phyloP scores from a whole-genome alignment of 805 yeast genomes.

The Yamadazyma kitorensis region DNA sequence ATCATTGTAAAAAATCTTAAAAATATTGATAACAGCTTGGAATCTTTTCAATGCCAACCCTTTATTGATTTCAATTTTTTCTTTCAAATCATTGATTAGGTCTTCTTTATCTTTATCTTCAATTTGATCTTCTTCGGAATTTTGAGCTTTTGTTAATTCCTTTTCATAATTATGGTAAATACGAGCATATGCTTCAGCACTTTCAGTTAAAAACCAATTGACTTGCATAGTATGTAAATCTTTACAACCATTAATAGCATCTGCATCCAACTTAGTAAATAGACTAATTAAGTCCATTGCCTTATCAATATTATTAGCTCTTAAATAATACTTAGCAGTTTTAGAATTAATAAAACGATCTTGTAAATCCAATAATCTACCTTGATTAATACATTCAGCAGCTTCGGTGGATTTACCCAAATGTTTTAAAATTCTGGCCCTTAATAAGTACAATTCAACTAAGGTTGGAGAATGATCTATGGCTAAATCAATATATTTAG shows the following conservation, averaged over 20 bases:
- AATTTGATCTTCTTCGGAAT: slow-evolving; percentile 26
- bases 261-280: slow-evolving; percentile 78
- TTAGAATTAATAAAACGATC: slow-evolving; percentile 91
- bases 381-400: slow-evolving; percentile 61
- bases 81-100: slow-evolving; percentile 29
- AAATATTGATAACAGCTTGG: slow-evolving; percentile 61
- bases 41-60: slow-evolving; percentile 84
- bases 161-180: slow-evolving; percentile 35
- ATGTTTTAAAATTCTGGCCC: slow-evolving; percentile 79
- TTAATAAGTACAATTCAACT: slow-evolving; percentile 76
- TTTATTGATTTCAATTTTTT: slow-evolving; percentile 43
- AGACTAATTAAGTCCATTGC: slow-evolving; percentile 73
- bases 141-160: slow-evolving; percentile 16
- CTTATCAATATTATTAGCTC: slow-evolving; percentile 70
- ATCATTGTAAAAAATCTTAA: slow-evolving; percentile 70
- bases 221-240: slow-evolving; percentile 89
- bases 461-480: slow-evolving; percentile 75
- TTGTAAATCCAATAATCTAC: slow-evolving; percentile 75
- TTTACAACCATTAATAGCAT: slow-evolving; percentile 75
- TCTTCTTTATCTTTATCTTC: slow-evolving; percentile 9
- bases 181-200: slow-evolving; percentile 79
- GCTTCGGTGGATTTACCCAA: slow-evolving; percentile 62
- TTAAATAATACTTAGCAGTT: slow-evolving; percentile 74
- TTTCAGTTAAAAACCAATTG: slow-evolving; percentile 82
- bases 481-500: slow-evolving; percentile 57